Base-by-base conservation (phyloP, 768 basidiomycete genomes). In the Mycena alexandri region DNA sequence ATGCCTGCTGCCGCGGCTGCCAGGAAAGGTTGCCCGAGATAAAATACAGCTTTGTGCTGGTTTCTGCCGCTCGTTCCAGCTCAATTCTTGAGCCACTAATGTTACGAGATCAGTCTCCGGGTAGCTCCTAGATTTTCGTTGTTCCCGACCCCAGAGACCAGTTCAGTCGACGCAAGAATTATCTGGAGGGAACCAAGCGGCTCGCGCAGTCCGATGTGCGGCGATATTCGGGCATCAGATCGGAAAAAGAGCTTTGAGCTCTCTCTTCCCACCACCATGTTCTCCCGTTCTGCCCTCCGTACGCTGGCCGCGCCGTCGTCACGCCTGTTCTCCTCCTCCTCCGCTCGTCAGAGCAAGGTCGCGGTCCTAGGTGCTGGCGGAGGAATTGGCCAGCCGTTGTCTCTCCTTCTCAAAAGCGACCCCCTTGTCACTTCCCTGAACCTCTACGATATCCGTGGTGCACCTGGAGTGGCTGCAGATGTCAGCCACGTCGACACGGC, bases 341-440 rank as follows among this genome's bases (percentile, higher is more conserved):
- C 87, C 25, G 76, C 89, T 50, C 87, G 90, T 75, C 86, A 86
- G 70, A 91, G 90, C 72, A 96, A 96, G 85, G 97, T 98, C 79
- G 93, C 93, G 56, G 96, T 99, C 67, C 93, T 98, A 79, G 97
- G 97, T 75, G 98, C 98, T 68, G 97, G 95, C 75, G 97, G 97
- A 86, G 97, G 97, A 81, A 99, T 99, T 79, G 97, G 97, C 79
- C 97, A 99, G 81, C 96, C 97, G 76, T 85, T 98, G 75, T 97
- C 95, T 53, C 84, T 99, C 71, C 86, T 98, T 71, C 90, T 98
- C 79, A 98, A 99, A 87, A 88, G 83, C 72, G 93, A 99, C 85
- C 95, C 95, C 47, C 84, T 96, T 73, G 93, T 98, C 78, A 89
- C 89, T 60, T 88, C 91, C 70, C 83, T 98, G 76, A 92, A 86